These are phyloP conservation scores for Arachis hypogaea DNA, from an alignment of 306 rosid species.

Conservation along the genomic window DNA sequence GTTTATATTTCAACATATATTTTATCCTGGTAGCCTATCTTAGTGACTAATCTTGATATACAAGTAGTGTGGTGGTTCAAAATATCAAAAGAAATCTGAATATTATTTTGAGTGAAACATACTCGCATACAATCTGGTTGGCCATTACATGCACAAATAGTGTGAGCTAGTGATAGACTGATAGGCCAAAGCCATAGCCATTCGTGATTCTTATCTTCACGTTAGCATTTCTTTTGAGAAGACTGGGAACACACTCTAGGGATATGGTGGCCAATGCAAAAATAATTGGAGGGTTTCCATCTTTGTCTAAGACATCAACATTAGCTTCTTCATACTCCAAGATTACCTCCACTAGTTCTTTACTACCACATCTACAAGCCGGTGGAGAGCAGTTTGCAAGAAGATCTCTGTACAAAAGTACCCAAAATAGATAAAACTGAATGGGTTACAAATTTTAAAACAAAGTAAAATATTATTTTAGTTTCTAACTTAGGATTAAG, in stretches of 20 bases:
- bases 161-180: slow-evolving; percentile 74
- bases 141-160: slow-evolving; percentile 79
- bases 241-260: slow-evolving; percentile 70
- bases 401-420: no score
- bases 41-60: no score
- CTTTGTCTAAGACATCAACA: slow-evolving; percentile 81
- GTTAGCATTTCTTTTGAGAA: slow-evolving; percentile 68
- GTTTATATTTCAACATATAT: no score
- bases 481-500: no score
- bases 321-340: slow-evolving; percentile 67
- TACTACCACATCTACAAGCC: slow-evolving; percentile 82
- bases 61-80: no score
- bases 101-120: slow-evolving; percentile 43
- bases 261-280: slow-evolving; percentile 85
- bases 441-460: no score
- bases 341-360: slow-evolving; percentile 72
- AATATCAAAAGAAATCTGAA: slow-evolving; percentile 10
- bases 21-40: no score
- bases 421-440: no score
- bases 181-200: slow-evolving; percentile 35
- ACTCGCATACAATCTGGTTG: slow-evolving; percentile 91
- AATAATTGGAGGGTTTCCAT: slow-evolving; percentile 84
- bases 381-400: slow-evolving; percentile 77
- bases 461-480: no score
- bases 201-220: slow-evolving; percentile 72